These are phyloP conservation scores for Candida ortonii DNA, from an alignment of 805 yeast species.

Conservation along the genomic window DNA sequence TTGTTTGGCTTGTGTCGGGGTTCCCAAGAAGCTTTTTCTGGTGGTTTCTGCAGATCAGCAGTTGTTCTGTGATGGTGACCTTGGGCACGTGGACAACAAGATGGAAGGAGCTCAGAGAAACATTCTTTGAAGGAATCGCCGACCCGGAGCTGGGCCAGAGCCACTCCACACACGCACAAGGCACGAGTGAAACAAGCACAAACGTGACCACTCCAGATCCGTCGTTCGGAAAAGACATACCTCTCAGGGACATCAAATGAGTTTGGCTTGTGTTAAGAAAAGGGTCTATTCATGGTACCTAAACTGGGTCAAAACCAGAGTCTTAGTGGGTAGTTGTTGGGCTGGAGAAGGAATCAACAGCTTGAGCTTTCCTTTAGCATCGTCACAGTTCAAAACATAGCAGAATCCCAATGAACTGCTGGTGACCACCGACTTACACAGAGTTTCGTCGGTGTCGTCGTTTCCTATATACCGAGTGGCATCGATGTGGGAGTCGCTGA, in stretches of 20 bases:
- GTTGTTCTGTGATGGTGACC: slow-evolving; percentile 66
- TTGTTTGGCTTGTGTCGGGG: slow-evolving; percentile 62
- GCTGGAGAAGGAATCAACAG: slow-evolving; percentile 88
- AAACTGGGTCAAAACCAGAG: slow-evolving; percentile 70
- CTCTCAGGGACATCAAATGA: slow-evolving; percentile 12
- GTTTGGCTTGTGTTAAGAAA: background rate
- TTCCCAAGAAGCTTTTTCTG: slow-evolving; percentile 74
- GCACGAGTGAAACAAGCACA: slow-evolving; percentile 8
- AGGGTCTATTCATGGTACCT: slow-evolving; percentile 72
- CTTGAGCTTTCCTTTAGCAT: slow-evolving; percentile 62
- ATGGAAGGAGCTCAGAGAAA: slow-evolving; percentile 86
- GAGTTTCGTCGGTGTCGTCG: slow-evolving; percentile 36
- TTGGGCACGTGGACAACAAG: slow-evolving; percentile 88
- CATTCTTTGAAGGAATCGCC: slow-evolving; percentile 81
- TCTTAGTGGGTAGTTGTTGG: slow-evolving; percentile 64
- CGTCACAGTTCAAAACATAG: slow-evolving; percentile 60
- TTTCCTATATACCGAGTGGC: slow-evolving; percentile 28
- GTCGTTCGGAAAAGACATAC: slow-evolving; percentile 9
- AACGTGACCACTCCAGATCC: slow-evolving; percentile 14
- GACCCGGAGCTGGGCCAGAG: slow-evolving; percentile 52
- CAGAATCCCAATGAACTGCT: slow-evolving; percentile 68
- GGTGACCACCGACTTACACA: slow-evolving; percentile 16
- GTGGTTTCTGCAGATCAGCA: slow-evolving; percentile 77
- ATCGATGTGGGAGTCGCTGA: slow-evolving; percentile 32
- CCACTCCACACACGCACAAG: too few relatives aligned